Conservation (phyloP, 148 eudicot genomes). For the Rhododendron kiyosumense region DNA sequence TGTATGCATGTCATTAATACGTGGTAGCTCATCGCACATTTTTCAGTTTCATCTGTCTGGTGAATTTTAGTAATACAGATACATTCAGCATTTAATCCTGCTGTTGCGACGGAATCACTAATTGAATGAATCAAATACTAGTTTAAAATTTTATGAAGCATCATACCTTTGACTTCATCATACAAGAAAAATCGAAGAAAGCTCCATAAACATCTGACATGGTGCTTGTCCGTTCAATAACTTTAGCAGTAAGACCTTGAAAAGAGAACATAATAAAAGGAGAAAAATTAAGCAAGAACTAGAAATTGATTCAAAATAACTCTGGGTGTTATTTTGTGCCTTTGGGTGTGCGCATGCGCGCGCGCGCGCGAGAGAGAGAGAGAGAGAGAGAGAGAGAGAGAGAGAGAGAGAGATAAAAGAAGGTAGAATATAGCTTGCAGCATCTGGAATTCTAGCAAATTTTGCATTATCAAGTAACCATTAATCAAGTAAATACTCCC, state of each 20-base stretch:
- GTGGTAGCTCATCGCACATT: not conserved
- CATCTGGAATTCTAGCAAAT: not conserved
- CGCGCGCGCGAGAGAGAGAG: not conserved
- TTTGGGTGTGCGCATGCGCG: not conserved
- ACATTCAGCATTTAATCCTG: not conserved
- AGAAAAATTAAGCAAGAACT: not conserved
- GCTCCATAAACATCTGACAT: slow-evolving; percentile 89
- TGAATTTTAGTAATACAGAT: not conserved
- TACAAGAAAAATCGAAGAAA: slow-evolving; percentile 71
- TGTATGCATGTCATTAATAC: not conserved
- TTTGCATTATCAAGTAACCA: not conserved
- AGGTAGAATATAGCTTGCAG: not conserved
- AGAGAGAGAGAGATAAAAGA: not conserved
- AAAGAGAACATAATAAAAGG: not conserved
- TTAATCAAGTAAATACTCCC: not conserved
- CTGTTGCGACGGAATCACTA: not conserved
- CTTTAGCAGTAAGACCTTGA: slow-evolving; percentile 80
- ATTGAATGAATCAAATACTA: not conserved
- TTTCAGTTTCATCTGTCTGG: not conserved
- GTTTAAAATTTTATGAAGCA: not conserved
- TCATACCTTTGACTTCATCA: slow-evolving; percentile 71
- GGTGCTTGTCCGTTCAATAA: slow-evolving; percentile 59
- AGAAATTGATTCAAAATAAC: not conserved
- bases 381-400: not conserved
- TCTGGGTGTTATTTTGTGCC: not conserved